A percentile compares a stretch with the other conserved stretches of the same genome.
These are phyloP conservation scores for Ophiostoma novo-ulmi DNA, from an alignment of 2,329 filamentous ascomycete species.

Conservation along the genomic window DNA sequence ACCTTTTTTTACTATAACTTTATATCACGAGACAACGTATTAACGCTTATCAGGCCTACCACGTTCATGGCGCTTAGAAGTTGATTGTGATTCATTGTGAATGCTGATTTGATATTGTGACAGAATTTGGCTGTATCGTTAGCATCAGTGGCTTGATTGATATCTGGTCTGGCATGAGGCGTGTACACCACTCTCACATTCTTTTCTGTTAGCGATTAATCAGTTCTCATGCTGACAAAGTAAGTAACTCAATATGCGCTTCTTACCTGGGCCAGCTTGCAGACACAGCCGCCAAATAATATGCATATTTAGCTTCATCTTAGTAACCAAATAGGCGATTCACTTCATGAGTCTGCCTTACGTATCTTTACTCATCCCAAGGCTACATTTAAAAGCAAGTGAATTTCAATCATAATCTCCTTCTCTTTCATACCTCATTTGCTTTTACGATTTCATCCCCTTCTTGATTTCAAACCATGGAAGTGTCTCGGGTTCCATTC, in stretches of 20 bases:
- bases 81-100: too few relatives aligned
- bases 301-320: not conserved
- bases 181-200: too few relatives aligned
- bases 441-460: not conserved
- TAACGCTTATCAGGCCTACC: not conserved
- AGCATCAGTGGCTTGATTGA: too few relatives aligned
- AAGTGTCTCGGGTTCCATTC: not conserved
- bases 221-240: too few relatives aligned
- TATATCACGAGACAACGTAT: constrained; percentile 9
- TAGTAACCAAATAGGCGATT: not conserved
- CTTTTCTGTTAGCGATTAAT: too few relatives aligned
- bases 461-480: not conserved
- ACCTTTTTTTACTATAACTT: constrained; percentile 6
- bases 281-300: not conserved
- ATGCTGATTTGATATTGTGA: too few relatives aligned
- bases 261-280: not conserved
- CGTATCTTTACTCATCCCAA: not conserved
- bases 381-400: not conserved
- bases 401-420: not conserved
- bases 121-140: too few relatives aligned
- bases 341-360: not conserved
- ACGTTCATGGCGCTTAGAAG: not conserved
- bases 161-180: too few relatives aligned
- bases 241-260: not conserved
- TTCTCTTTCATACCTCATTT: not conserved